Evolutionary conservation across 257 asterid genomes (phyloP), one percentile per base, ranked within the genome.

Genomic region (Phtheirospermum japonicum): DNA sequence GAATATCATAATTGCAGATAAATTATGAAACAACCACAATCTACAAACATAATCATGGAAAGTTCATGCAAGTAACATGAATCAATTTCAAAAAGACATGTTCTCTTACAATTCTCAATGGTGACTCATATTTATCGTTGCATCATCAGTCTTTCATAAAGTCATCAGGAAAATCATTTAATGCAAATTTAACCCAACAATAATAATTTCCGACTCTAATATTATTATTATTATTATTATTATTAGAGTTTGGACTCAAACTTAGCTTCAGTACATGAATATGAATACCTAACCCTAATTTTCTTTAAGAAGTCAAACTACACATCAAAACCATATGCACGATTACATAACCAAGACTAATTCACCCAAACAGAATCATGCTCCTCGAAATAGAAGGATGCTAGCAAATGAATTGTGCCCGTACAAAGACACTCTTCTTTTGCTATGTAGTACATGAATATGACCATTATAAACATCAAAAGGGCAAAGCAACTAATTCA

Each of bases 401-500:
- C 9, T 11, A 52, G 17, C 52, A 14, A 4, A 45, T 49, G 17
- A 36, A 16, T 54, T 54, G 11, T 42, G 30, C 56, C 39, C 17
- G 45, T 42, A 31, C 16, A 1, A 54, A 45, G 17, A 11, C n/a
- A 7, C n/a, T 11, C 26, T 32, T 45, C 34, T 55, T 45, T 26
- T 33, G 16, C 4, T 16, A 18, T 45, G 7, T 51, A 57, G 51
- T 55, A 42, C 34, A 34, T 57, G 59, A 40, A 6, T 10, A 32
- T 34, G 68, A 57, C 58, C 9, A 58, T 64, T 63, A 34, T 31
- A 54, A 74, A 52, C 11, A 45, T 50, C 16, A 51, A 33, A 53
- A 61, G 73, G 61, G 7, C 19, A 17, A 63, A 61, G 40, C 49
- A 66, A 60, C 37, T 55, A 65, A 42, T 43, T 65, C 67, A 53